Conservation (phyloP, 1,139 yeast species). For the Nadsonia starkeyi-henricii region DNA sequence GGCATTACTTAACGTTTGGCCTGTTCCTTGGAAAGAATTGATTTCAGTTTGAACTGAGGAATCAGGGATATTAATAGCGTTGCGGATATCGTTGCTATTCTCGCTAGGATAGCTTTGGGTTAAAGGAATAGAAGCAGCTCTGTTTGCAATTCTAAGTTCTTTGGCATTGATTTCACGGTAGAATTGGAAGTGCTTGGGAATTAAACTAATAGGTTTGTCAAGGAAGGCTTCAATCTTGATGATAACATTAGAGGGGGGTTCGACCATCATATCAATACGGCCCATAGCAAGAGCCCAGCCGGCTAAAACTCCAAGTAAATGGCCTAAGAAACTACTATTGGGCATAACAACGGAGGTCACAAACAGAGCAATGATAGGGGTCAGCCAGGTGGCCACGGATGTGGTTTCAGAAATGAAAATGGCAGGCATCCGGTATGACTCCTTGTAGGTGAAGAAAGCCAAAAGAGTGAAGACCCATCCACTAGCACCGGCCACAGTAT, state of each 20-base stretch:
- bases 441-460: slow-evolving; percentile 50
- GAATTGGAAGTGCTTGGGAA: slow-evolving; percentile 42
- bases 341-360: slow-evolving; percentile 38
- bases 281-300: slow-evolving; percentile 48
- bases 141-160: slow-evolving; percentile 21
- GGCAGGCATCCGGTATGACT: slow-evolving; percentile 37
- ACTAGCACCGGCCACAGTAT: slow-evolving; percentile 40
- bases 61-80: too few species aligned
- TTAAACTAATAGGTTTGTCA: slow-evolving; percentile 33
- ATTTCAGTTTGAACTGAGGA: too few species aligned
- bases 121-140: not conserved
- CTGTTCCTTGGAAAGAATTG: too few species aligned
- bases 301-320: slow-evolving; percentile 36
- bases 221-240: slow-evolving; percentile 52
- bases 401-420: slow-evolving; percentile 11
- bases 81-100: too few species aligned
- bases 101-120: not conserved
- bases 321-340: slow-evolving; percentile 62
- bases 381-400: slow-evolving; percentile 43
- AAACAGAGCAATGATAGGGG: slow-evolving; percentile 45
- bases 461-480: slow-evolving; percentile 67
- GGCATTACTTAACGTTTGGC: too few species aligned
- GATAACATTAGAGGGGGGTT: slow-evolving; percentile 54
- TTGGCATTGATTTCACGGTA: slow-evolving; percentile 44
- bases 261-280: slow-evolving; percentile 35